Conservation (phyloP, 1,284 basidiomycete species). For the Pyrrhoderma noxium region DNA sequence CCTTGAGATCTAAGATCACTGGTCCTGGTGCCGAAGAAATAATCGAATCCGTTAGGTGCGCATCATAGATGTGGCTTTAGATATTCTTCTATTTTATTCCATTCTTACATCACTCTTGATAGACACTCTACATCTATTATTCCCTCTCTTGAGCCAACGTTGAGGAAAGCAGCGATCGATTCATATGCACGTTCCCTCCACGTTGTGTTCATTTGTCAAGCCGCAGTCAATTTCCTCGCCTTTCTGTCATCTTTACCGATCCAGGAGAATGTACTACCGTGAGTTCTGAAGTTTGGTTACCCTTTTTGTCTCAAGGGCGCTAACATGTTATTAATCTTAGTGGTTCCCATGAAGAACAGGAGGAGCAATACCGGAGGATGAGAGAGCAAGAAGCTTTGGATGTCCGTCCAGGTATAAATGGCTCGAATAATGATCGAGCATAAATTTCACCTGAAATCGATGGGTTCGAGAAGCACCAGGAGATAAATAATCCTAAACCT, state of each 20-base stretch:
- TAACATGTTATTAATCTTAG: slow-evolving; percentile 28
- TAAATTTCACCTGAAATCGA: neutral
- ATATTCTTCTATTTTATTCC: neutral
- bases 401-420: slow-evolving; percentile 14
- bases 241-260: slow-evolving; percentile 65
- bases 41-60: slow-evolving; percentile 62
- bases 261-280: slow-evolving; percentile 69
- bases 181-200: slow-evolving; percentile 81
- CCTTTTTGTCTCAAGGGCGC: neutral
- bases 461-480: neutral
- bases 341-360: slow-evolving; percentile 56
- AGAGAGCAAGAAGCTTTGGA: slow-evolving; percentile 21
- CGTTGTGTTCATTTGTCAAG: slow-evolving; percentile 79
- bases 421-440: neutral
- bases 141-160: slow-evolving; percentile 52
- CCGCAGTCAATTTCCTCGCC: slow-evolving; percentile 53
- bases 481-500: too few relatives aligned
- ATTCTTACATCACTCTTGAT: slow-evolving; percentile 7
- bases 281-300: slow-evolving; percentile 27
- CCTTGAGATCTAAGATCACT: slow-evolving; percentile 65
- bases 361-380: slow-evolving; percentile 41
- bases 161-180: slow-evolving; percentile 64
- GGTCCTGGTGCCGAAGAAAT: slow-evolving; percentile 64
- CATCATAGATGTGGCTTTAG: slow-evolving; percentile 10
- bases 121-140: slow-evolving; percentile 83